Base-by-base conservation (phyloP, 768 basidiomycete genomes). In the Coprinopsis marcescibilis region DNA sequence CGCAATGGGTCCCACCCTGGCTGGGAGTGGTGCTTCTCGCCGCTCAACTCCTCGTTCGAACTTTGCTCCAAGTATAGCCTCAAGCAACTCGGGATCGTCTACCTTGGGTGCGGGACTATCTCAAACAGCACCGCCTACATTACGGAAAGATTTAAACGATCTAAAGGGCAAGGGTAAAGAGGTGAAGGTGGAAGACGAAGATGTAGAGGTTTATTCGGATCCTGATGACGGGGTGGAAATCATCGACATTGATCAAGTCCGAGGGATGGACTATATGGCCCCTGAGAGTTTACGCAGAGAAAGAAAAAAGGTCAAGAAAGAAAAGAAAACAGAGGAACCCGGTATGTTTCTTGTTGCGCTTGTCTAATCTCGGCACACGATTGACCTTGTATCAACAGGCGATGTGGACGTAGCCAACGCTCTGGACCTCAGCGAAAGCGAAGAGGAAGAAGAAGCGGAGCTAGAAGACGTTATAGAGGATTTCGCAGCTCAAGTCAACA, bases 161-260 rank as follows among this genome's bases (percentile, higher is more conserved):
- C 26, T 51, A 49, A 69, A 58, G 49, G 61, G 56, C 17, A 60
- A 57, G 35, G 55, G 52, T 12, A 57, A 63, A 37, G 63, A 60
- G 43, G 56, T 53, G 30, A 64, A 62, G 52, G 51, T 55, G 19
- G 60, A 74, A 38, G 72, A 76, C 14, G 43, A 49, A 2, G 79
- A 85, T 14, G 80, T 69, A 4, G 89, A 89, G 49, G 71, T 73
- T 15, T 90, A 91, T 63, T 92, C 89, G 14, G 89, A 92, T 50
- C 85, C 87, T 11, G 89, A 91, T 55, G 86, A 89, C 45, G 89
- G 86, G 10, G 84, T 90, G 20, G 86, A 90, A 65, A 89, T 91
- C 43, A 70, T 92, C 32, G 89, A 92, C 57, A 85, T 92, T 78
- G 80, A 83, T 24, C 73, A 83, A 48, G 80, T 92, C 24, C 66